phyloP scores from a whole-genome alignment of 2,329 filamentous ascomycete species.

The Colletotrichum sp. region DNA sequence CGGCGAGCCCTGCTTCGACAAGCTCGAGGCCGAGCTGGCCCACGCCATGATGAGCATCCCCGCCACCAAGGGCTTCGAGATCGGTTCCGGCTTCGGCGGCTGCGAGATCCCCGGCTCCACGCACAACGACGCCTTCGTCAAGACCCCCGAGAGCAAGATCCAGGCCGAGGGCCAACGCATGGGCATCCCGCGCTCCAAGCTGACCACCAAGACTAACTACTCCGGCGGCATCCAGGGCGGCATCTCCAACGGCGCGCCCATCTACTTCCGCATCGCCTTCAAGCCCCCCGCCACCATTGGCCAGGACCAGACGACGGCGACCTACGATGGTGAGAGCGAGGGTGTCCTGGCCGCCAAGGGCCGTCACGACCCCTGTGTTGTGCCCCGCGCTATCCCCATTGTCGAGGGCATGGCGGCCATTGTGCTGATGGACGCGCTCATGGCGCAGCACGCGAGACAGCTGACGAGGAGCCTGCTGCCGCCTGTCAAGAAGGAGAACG shows the following conservation, averaged over 20 bases:
- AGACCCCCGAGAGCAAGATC: conserved; percentile 48
- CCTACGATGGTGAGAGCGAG: conserved; percentile 73
- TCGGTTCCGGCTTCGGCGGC: conserved; percentile 90
- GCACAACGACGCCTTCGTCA: conserved; percentile 90
- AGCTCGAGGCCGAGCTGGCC: conserved; percentile 88
- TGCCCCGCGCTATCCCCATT: conserved; percentile 85
- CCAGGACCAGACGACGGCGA: conserved; percentile 83
- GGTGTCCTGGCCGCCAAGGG: conserved; percentile 91
- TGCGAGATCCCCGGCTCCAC: conserved; percentile 85
- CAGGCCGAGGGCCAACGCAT: conserved; percentile 37
- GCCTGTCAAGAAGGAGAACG: conserved; percentile 14
- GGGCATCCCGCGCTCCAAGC: conserved; percentile 59
- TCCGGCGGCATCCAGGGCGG: conserved; percentile 94
- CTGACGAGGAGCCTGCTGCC: conserved; percentile 20
- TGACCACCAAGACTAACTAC: conserved; percentile 93
- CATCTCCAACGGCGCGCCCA: conserved; percentile 89
- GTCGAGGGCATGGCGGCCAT: conserved; percentile 92
- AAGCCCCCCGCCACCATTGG: conserved; percentile 95
- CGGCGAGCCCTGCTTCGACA: conserved; percentile 94
- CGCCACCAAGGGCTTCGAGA: conserved; percentile 93
- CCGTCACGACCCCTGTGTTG: conserved; percentile 91
- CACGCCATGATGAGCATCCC: conserved; percentile 97
- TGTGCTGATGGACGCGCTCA: conserved; percentile 83
- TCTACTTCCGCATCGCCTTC: conserved; percentile 95
- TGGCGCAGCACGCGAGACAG: conserved; percentile 76